Conservation (phyloP, 2,329 filamentous ascomycete genomes). For the Curvularia sp. region DNA sequence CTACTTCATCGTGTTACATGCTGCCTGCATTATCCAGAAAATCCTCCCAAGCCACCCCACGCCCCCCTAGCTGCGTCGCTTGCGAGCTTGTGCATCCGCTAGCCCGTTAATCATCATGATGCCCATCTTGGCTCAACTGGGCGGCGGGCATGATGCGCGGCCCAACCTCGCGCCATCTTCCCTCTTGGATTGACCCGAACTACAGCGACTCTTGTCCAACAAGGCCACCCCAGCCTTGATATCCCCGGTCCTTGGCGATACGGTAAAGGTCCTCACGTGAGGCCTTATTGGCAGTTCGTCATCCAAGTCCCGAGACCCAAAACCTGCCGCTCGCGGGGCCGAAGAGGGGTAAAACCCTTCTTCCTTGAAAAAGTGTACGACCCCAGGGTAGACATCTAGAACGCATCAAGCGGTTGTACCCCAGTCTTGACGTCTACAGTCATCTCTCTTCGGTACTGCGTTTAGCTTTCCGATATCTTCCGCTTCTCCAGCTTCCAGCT, state of each 20-base stretch:
- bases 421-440: constrained; percentile 3
- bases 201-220: constrained; percentile 1
- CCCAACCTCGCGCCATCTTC: constrained; percentile 11
- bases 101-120: constrained; percentile 8
- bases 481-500: constrained; percentile 10
- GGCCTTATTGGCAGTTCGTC: constrained; percentile 14
- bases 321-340: constrained; percentile 15
- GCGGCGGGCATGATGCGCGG: constrained; percentile 8
- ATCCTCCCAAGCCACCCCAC: constrained; percentile 7
- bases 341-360: constrained; percentile 22
- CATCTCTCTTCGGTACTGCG: background rate
- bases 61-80: background rate
- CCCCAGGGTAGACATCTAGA: constrained; percentile 1
- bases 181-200: constrained; percentile 3
- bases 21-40: constrained; percentile 1
- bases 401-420: constrained; percentile 5
- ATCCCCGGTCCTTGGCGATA: constrained; percentile 9
- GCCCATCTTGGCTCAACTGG: constrained; percentile 6
- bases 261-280: constrained; percentile 11
- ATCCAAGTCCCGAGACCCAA: constrained; percentile 9
- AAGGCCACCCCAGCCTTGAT: background rate
- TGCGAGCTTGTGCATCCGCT: constrained; percentile 3
- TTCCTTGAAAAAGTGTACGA: background rate
- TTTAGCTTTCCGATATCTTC: constrained; percentile 12
- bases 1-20: background rate